phyloP scores from a whole-genome alignment of 1,284 basidiomycete species.

The Leccinum insigne region DNA sequence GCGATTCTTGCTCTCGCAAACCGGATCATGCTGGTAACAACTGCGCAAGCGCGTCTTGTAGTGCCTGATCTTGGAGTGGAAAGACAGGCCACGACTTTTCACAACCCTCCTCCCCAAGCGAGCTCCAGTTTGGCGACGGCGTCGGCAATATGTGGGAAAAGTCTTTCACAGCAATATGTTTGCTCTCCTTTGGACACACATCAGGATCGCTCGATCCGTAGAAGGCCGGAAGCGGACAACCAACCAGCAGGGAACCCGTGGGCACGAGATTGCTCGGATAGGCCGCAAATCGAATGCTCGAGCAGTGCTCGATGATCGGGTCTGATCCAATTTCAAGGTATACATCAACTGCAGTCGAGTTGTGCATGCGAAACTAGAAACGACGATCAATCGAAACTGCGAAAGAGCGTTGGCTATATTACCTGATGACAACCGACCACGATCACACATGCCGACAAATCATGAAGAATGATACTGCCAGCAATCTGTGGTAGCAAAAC shows the following conservation, averaged over 20 bases:
- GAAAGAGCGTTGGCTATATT: slow-evolving; percentile 12
- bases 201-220: neutral
- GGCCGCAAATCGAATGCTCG: slow-evolving; percentile 52
- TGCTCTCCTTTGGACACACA: slow-evolving; percentile 4
- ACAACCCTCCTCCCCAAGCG: slow-evolving; percentile 24
- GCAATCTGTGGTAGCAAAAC: slow-evolving; percentile 62
- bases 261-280: slow-evolving; percentile 48
- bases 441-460: slow-evolving; percentile 59
- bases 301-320: slow-evolving; percentile 77
- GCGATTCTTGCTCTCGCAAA: neutral
- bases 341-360: slow-evolving; percentile 57
- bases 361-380: slow-evolving; percentile 78
- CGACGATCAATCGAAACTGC: neutral
- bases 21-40: slow-evolving; percentile 16
- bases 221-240: slow-evolving; percentile 7
- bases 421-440: slow-evolving; percentile 79
- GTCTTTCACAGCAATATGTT: slow-evolving; percentile 59
- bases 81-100: slow-evolving; percentile 27
- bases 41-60: slow-evolving; percentile 17
- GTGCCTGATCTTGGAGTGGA: slow-evolving; percentile 15
- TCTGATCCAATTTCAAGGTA: slow-evolving; percentile 65
- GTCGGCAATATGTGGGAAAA: slow-evolving; percentile 74
- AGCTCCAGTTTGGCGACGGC: slow-evolving; percentile 74
- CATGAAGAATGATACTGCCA: slow-evolving; percentile 72
- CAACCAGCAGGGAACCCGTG: slow-evolving; percentile 16